Conservation (phyloP, 2,329 filamentous ascomycete genomes). For the Dissoconium aciculare region DNA sequence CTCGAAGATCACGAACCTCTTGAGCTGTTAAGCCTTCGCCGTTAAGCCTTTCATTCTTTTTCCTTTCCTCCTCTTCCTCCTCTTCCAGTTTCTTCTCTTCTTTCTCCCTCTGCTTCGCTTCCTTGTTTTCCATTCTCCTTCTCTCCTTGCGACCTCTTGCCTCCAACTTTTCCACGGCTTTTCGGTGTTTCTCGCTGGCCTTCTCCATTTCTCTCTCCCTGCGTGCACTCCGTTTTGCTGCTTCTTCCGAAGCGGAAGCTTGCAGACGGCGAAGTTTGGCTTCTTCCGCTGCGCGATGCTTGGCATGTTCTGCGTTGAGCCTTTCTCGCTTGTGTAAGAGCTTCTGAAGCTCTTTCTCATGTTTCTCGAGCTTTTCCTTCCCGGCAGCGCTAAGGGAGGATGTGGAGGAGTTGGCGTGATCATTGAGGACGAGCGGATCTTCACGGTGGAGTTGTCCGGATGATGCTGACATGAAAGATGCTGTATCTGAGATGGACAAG, state of each 20-base stretch:
- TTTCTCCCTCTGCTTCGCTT: constrained; percentile 33
- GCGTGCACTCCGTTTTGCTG: constrained; percentile 51
- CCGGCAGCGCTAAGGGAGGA: constrained; percentile 13
- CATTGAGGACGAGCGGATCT: constrained; percentile 12
- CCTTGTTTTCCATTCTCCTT: constrained; percentile 31
- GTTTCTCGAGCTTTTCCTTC: constrained; percentile 12
- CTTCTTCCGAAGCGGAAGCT: constrained; percentile 26
- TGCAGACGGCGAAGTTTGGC: constrained; percentile 26
- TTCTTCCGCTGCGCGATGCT: constrained; percentile 39
- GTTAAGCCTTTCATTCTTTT: too few species aligned
- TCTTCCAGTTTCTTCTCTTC: too few species aligned
- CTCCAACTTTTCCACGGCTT: constrained; percentile 45
- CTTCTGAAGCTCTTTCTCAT: constrained; percentile 52
- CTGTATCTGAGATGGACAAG: constrained; percentile 16
- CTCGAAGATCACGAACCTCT: too few species aligned
- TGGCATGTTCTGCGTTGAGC: constrained; percentile 47
- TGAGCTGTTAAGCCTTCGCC: too few species aligned
- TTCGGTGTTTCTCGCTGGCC: constrained; percentile 47
- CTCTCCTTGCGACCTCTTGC: constrained; percentile 22
- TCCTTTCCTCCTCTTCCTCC: too few species aligned
- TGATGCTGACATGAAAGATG: constrained; percentile 30
- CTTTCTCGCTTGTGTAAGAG: constrained; percentile 46
- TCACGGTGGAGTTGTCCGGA: constrained; percentile 17
- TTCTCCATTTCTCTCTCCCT: constrained; percentile 49
- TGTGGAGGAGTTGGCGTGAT: constrained; percentile 9